These are phyloP conservation scores for Aspergillus cristatus DNA, from an alignment of 495 filamentous ascomycete species.

Conservation along the genomic window DNA sequence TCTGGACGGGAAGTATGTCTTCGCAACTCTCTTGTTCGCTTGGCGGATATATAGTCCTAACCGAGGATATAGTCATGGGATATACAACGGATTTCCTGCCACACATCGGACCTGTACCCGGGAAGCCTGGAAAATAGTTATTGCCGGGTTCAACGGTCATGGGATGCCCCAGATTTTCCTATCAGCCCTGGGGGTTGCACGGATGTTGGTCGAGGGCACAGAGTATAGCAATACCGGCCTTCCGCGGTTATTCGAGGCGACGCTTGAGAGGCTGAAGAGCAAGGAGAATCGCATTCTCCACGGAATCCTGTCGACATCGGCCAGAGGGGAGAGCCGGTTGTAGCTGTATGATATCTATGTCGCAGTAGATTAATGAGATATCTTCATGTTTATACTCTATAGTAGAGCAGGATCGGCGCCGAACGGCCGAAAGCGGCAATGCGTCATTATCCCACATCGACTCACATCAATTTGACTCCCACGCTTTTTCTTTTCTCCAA, in stretches of 20 bases:
- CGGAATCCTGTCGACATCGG: not conserved
- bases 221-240: slow-evolving; percentile 29
- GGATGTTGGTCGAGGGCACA: slow-evolving; percentile 27
- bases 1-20: slow-evolving; percentile 46
- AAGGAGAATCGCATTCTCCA: slow-evolving; percentile 13
- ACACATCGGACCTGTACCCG: slow-evolving; percentile 36
- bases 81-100: slow-evolving; percentile 34
- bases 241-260: slow-evolving; percentile 31
- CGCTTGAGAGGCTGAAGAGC: slow-evolving; percentile 18
- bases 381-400: no score
- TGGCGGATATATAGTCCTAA: not conserved
- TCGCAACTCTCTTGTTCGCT: slow-evolving; percentile 3
- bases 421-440: slow-evolving; percentile 10
- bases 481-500: not conserved
- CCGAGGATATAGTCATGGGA: slow-evolving; percentile 24
- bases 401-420: slow-evolving; percentile 6
- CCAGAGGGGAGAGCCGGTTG: no score
- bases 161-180: slow-evolving; percentile 44
- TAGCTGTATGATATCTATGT: no score
- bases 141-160: slow-evolving; percentile 42
- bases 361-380: no score
- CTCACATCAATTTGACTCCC: slow-evolving; percentile 11
- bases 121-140: slow-evolving; percentile 30
- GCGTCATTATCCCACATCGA: slow-evolving; percentile 14
- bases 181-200: slow-evolving; percentile 33